Percentiles rank a stretch among this genome's conserved stretches.
phyloP scores from a whole-genome alignment of 306 rosid genomes.

The Corylus avellana region DNA sequence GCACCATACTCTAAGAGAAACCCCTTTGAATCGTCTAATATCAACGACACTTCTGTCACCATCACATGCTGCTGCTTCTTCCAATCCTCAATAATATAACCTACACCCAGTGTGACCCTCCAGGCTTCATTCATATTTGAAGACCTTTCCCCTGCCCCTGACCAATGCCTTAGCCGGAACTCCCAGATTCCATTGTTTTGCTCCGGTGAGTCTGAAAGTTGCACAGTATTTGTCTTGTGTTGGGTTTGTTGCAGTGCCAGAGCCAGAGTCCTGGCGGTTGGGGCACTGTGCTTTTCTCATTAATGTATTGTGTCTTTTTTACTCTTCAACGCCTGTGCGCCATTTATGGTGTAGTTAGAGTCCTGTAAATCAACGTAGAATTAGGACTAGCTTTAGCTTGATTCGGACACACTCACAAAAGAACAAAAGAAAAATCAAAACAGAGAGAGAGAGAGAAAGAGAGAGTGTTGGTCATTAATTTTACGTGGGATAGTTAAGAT shows the following conservation, averaged over 20 bases:
- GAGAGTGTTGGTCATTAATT: background rate
- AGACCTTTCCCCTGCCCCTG: background rate
- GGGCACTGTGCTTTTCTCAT: conserved; percentile 17
- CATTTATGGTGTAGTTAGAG: too few species aligned
- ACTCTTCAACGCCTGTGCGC: too few species aligned
- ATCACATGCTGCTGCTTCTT: background rate
- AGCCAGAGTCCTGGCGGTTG: conserved; percentile 21
- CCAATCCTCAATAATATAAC: background rate
- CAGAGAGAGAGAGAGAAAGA: background rate
- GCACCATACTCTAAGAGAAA: too few species aligned
- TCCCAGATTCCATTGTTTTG: conserved; percentile 38
- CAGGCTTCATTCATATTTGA: background rate
- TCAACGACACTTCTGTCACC: background rate
- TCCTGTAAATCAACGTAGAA: too few species aligned
- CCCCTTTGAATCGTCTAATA: conserved; percentile 10
- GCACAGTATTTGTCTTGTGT: background rate
- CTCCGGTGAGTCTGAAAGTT: conserved; percentile 47
- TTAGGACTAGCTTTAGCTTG: too few species aligned
- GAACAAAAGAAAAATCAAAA: background rate
- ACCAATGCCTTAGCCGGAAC: background rate
- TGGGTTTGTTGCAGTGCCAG: background rate
- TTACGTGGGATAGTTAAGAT: conserved; percentile 9
- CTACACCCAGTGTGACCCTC: background rate
- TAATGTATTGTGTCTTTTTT: background rate
- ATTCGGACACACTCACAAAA: too few species aligned